Conservation (phyloP, 2,329 filamentous ascomycete species). For the Westerdykella sp. region DNA sequence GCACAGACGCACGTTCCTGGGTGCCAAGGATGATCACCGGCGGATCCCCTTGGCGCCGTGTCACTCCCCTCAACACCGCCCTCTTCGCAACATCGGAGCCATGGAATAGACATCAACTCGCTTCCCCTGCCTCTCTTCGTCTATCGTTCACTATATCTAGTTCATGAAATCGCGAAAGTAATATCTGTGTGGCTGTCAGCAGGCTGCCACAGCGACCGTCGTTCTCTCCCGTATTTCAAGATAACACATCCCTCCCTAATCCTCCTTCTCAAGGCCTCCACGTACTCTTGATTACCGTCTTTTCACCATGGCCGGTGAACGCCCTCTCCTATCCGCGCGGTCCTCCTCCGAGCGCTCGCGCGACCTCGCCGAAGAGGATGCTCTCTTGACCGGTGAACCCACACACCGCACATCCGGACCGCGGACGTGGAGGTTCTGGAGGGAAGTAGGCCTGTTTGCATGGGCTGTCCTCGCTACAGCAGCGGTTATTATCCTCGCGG, state of each 20-base stretch:
- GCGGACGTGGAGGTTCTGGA: constrained; percentile 54
- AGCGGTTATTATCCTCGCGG: constrained; percentile 70
- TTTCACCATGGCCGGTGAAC: constrained; percentile 39
- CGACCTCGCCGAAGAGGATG: constrained; percentile 56
- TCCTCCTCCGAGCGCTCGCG: constrained; percentile 52
- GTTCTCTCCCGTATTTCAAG: too few relatives aligned
- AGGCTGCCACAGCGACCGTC: too few relatives aligned
- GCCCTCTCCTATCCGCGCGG: constrained; percentile 50
- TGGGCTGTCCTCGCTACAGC: constrained; percentile 81
- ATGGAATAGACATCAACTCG: neutral
- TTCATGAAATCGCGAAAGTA: too few relatives aligned
- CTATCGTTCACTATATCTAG: neutral
- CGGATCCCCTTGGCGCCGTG: too few relatives aligned
- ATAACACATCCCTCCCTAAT: too few relatives aligned
- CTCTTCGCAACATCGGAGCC: too few relatives aligned
- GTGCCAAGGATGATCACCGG: too few relatives aligned
- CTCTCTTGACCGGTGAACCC: constrained; percentile 53
- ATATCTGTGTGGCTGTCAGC: too few relatives aligned
- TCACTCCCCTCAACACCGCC: too few relatives aligned
- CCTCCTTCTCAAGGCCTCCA: too few relatives aligned
- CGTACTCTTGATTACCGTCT: neutral
- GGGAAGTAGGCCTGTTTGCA: constrained; percentile 68
- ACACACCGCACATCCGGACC: constrained; percentile 21
- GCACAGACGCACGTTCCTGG: too few relatives aligned
- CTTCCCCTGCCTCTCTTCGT: neutral